Conservation (phyloP, 495 filamentous ascomycete species). For the Chaetomium tenue region DNA sequence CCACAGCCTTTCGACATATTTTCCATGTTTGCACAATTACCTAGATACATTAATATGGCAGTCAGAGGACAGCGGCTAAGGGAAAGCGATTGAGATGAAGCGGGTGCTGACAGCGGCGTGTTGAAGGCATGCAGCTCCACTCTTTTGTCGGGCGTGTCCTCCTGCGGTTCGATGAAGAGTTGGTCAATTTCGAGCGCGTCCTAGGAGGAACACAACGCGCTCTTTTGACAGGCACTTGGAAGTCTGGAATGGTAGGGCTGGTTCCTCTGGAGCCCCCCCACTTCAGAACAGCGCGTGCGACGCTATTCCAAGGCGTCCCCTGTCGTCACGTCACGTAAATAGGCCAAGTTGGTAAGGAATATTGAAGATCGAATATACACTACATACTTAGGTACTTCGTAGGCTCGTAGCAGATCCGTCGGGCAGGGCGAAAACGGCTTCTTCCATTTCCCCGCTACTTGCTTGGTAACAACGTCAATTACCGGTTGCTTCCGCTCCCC, state of each 20-base stretch:
- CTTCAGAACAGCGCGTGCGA: slow-evolving; percentile 8
- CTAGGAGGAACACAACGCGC: background rate
- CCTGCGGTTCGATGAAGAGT: slow-evolving; percentile 11
- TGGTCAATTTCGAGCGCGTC: slow-evolving; percentile 14
- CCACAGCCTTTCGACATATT: too few relatives aligned
- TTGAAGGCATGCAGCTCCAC: background rate
- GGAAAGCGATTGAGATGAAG: background rate
- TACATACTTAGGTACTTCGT: too few relatives aligned
- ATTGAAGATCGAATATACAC: background rate
- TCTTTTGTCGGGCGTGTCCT: slow-evolving; percentile 13
- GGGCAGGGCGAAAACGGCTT: background rate
- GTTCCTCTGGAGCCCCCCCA: background rate
- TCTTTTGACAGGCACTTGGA: background rate
- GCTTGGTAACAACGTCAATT: background rate
- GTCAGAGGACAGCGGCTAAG: too few relatives aligned
- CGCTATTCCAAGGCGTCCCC: slow-evolving; percentile 28
- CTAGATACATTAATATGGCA: background rate
- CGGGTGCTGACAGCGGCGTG: background rate
- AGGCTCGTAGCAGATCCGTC: too few relatives aligned
- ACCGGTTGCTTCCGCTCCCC: background rate
- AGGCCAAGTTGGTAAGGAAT: background rate
- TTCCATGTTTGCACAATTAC: background rate
- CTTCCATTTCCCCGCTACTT: background rate
- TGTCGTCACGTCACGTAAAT: slow-evolving; percentile 6
- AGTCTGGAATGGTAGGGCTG: slow-evolving; percentile 17